phyloP scores from a whole-genome alignment of 1,284 basidiomycete species.

The Trichosporon faecale region DNA sequence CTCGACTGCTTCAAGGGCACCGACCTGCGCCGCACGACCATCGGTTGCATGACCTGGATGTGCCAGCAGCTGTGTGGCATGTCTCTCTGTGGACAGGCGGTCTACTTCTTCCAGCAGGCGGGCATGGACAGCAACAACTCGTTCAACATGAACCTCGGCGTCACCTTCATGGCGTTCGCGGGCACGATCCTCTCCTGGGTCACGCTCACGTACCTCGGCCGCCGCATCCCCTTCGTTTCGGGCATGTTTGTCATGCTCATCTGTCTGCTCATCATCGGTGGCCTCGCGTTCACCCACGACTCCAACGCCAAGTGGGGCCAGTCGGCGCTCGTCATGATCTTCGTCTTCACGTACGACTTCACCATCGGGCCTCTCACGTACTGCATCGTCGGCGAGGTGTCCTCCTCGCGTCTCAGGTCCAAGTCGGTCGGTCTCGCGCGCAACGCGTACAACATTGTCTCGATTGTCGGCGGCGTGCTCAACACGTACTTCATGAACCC shows the following conservation, averaged over 20 bases:
- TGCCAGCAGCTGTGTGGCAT: conserved; percentile 32
- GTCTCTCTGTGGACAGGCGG: conserved; percentile 24
- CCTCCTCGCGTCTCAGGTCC: conserved; percentile 52
- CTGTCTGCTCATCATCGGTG: conserved; percentile 54
- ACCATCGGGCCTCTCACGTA: conserved; percentile 44
- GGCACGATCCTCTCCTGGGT: conserved; percentile 52
- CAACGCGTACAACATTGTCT: conserved; percentile 51
- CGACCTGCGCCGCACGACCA: conserved; percentile 27
- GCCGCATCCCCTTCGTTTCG: conserved; percentile 53
- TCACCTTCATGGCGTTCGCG: conserved; percentile 48
- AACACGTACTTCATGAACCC: conserved; percentile 28
- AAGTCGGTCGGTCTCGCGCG: conserved; percentile 56
- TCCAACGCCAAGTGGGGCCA: conserved; percentile 21
- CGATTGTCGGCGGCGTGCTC: conserved; percentile 21
- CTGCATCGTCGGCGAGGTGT: conserved; percentile 50
- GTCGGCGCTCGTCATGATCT: conserved; percentile 28
- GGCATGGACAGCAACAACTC: conserved; percentile 16
- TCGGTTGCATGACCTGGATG: conserved; percentile 19
- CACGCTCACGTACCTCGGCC: conserved; percentile 40
- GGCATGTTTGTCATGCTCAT: conserved; percentile 51
- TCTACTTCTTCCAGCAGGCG: conserved; percentile 33
- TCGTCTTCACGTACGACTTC: conserved; percentile 32
- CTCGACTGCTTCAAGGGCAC: conserved; percentile 36
- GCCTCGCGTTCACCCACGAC: conserved; percentile 22
- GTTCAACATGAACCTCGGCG: conserved; percentile 40